Evolutionary conservation across 1,284 basidiomycete species (phyloP).

Genomic region (Athelia sp.): DNA sequence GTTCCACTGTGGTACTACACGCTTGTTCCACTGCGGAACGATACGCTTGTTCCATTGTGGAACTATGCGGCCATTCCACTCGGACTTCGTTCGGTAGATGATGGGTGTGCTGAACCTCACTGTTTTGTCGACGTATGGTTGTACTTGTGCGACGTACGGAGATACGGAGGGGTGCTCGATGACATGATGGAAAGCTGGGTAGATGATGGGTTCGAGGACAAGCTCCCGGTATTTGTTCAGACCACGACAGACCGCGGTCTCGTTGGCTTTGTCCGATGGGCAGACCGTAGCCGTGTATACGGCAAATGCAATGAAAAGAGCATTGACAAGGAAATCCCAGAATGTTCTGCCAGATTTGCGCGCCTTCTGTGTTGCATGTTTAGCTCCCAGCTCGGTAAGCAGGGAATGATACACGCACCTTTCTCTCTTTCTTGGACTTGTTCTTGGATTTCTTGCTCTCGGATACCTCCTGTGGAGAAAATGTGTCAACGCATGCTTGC

Average conservation of each 20-base stretch:
- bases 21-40: slow-evolving; percentile 38
- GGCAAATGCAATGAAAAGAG: slow-evolving; percentile 46
- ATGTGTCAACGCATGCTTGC: slow-evolving; percentile 13
- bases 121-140: slow-evolving; percentile 27
- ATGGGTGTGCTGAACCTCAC: slow-evolving; percentile 35
- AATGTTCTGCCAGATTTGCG: slow-evolving; percentile 16
- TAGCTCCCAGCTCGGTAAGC: slow-evolving; percentile 8
- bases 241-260: slow-evolving; percentile 54
- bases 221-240: slow-evolving; percentile 50
- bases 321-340: slow-evolving; percentile 42
- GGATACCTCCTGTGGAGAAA: slow-evolving; percentile 16
- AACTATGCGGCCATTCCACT: slow-evolving; percentile 35
- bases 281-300: slow-evolving; percentile 55
- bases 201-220: slow-evolving; percentile 61
- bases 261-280: slow-evolving; percentile 40
- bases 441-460: slow-evolving; percentile 16
- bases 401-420: slow-evolving; percentile 5
- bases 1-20: slow-evolving; percentile 24
- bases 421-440: slow-evolving; percentile 17
- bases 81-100: slow-evolving; percentile 30
- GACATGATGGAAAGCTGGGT: slow-evolving; percentile 48
- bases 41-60: slow-evolving; percentile 32
- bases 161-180: slow-evolving; percentile 48
- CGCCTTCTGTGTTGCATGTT: slow-evolving; percentile 4
- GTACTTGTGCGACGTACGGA: slow-evolving; percentile 40